Base-by-base conservation (phyloP, 306 rosid genomes). In the Amphicarpaea edgeworthii region DNA sequence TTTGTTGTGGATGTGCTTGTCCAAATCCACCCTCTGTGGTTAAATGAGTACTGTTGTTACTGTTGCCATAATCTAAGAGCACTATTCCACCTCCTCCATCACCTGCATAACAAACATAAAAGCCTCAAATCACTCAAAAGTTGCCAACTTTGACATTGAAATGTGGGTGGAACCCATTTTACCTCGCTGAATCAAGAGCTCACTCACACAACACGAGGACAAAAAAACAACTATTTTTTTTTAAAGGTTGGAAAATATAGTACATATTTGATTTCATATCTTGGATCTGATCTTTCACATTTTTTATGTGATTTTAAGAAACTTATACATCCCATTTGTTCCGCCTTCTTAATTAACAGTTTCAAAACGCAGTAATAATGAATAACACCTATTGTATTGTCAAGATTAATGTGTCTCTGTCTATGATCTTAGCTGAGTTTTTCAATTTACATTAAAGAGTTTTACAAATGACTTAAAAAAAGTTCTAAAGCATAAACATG, bases 21-120 rank as follows among this genome's bases (percentile, higher is more conserved):
- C 78, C 81, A 40, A 75, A 49, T 38, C 90, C 80, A 82, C 70
- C 84, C 57, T 85, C 79, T 2, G 81, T 67, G 38, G 75, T 75
- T 79, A 88, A 50, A 41, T 82, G 81, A 70, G 81, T 77, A 32
- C 2, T 28, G 4, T 5, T 28, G 4, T 28, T 28, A 3, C n/a
- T 16, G 17, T 80, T 83, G 76, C 89, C 81, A 68, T 40, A 12
- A 77, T 81, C 85, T 17, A 46, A 64, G 23, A 83, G 83, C 70
- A 30, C 14, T 71, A 80, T 73, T 68, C 87, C 89, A 75, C 77
- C 89, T 77, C 77, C 87, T 45, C 57, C 88, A 17, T 68, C 72
- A 59, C 87, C 97, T 89, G 67, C 76, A 73, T 19, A 38, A 49
- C 37, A 74, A 58, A 65, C 49, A 51, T 23, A 46, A 24, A 24